These are phyloP conservation scores for Kodamaea laetipori DNA, from an alignment of 805 yeast species.

Conservation along the genomic window DNA sequence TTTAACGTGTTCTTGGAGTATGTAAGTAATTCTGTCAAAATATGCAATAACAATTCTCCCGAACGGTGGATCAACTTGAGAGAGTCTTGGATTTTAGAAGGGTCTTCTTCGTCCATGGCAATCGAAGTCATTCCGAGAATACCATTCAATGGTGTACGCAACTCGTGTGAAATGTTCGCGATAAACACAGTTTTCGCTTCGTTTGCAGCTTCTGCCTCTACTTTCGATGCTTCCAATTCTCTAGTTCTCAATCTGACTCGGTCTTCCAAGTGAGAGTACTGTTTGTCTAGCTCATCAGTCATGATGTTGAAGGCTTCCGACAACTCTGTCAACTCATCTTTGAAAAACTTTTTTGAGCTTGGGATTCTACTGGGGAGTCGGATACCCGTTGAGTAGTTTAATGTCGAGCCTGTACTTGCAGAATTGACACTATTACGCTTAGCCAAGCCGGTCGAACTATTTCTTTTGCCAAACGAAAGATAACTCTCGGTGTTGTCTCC, in stretches of 20 bases:
- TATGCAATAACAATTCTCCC: constrained; percentile 86
- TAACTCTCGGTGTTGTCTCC: not conserved
- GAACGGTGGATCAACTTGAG: constrained; percentile 83
- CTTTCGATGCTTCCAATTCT: constrained; percentile 84
- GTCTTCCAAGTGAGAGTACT: constrained; percentile 83
- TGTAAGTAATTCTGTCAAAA: constrained; percentile 85
- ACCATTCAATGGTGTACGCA: constrained; percentile 94
- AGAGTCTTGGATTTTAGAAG: constrained; percentile 66
- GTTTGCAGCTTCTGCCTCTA: constrained; percentile 91
- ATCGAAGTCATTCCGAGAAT: constrained; percentile 94
- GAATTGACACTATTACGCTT: constrained; percentile 31
- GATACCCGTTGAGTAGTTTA: constrained; percentile 43
- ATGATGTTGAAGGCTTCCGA: constrained; percentile 88
- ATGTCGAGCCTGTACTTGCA: constrained; percentile 34
- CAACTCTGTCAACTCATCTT: constrained; percentile 85
- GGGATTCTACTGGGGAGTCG: constrained; percentile 41
- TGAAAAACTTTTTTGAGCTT: constrained; percentile 49
- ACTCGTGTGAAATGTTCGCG: constrained; percentile 90
- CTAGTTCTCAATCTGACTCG: constrained; percentile 83
- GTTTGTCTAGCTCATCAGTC: constrained; percentile 85
- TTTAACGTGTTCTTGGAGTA: constrained; percentile 91
- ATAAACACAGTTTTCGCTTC: constrained; percentile 94
- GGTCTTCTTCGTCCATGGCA: constrained; percentile 83
- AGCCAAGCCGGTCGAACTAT: not conserved
- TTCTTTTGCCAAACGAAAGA: too few species aligned